These are phyloP conservation scores for Tetraselmis striata DNA, from an alignment of 139 green algal species.

Conservation along the genomic window DNA sequence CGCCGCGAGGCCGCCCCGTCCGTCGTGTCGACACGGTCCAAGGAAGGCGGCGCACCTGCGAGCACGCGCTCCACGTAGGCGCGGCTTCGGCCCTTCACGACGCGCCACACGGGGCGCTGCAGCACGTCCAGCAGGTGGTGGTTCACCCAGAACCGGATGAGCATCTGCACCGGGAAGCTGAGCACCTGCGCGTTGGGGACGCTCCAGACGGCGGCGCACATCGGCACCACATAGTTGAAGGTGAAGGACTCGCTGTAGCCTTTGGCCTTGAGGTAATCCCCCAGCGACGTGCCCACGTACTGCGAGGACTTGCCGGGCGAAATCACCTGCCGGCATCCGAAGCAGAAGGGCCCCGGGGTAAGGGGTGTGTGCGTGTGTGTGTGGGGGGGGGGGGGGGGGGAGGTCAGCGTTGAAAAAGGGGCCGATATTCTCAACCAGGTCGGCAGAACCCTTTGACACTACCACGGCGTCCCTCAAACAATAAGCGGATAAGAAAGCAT, in stretches of 20 bases:
- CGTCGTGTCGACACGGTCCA: neutral
- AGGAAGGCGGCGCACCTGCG: slow-evolving; percentile 26
- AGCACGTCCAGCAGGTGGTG: slow-evolving; percentile 91
- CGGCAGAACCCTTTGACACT: too few species aligned
- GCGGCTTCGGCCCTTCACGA: slow-evolving; percentile 71
- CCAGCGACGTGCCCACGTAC: slow-evolving; percentile 61
- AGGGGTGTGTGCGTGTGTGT: too few species aligned
- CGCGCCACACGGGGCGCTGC: slow-evolving; percentile 80
- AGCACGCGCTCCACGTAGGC: slow-evolving; percentile 70
- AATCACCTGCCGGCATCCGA: slow-evolving; percentile 39
- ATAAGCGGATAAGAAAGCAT: too few species aligned
- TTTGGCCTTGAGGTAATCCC: slow-evolving; percentile 63
- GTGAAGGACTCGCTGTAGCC: slow-evolving; percentile 65
- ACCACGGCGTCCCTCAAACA: too few species aligned
- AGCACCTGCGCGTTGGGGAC: slow-evolving; percentile 73
- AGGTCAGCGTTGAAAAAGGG: too few species aligned
- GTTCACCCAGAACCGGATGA: slow-evolving; percentile 93
- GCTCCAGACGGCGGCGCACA: slow-evolving; percentile 96
- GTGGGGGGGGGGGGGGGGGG: too few species aligned
- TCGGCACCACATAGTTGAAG: slow-evolving; percentile 82
- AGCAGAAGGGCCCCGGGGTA: too few species aligned
- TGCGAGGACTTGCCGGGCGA: slow-evolving; percentile 19
- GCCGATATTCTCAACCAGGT: too few species aligned
- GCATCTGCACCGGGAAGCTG: slow-evolving; percentile 72
- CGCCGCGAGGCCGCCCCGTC: too few species aligned